phyloP scores from a whole-genome alignment of 176 grass and related monocot species.

The Pontederia crassipes region DNA sequence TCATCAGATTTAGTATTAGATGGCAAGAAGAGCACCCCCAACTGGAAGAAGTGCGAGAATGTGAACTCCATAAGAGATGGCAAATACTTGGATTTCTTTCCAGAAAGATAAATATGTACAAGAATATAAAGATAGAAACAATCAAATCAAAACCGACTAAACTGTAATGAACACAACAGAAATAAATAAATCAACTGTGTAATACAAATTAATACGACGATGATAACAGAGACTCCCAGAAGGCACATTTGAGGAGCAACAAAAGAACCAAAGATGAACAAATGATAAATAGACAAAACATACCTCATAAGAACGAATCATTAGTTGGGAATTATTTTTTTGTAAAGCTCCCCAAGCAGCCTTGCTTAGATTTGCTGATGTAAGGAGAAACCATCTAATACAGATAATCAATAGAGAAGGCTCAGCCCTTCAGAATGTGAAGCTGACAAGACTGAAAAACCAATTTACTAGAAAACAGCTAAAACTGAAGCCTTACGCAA shows the following conservation, averaged over 20 bases:
- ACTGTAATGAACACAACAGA: too few species aligned
- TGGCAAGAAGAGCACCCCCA: slow-evolving; percentile 86
- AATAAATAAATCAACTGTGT: too few species aligned
- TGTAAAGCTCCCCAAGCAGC: slow-evolving; percentile 95
- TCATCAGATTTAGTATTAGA: slow-evolving; percentile 17
- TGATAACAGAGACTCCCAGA: slow-evolving; percentile 5
- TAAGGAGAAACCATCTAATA: slow-evolving; percentile 94
- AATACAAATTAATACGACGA: neutral
- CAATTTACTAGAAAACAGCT: neutral
- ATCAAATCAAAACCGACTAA: too few species aligned
- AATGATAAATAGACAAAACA: neutral
- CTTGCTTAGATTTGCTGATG: slow-evolving; percentile 92
- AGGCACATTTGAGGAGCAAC: neutral
- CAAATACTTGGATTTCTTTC: too few species aligned
- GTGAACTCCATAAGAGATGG: too few species aligned
- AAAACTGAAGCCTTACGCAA: slow-evolving; percentile 49
- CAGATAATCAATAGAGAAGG: neutral
- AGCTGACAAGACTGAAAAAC: neutral
- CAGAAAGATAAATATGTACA: too few species aligned
- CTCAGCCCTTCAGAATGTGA: too few species aligned
- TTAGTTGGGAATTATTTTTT: slow-evolving; percentile 90
- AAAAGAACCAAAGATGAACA: slow-evolving; percentile 6
- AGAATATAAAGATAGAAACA: too few species aligned
- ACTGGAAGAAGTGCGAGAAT: slow-evolving; percentile 28
- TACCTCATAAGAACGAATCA: slow-evolving; percentile 98